Base-by-base conservation (phyloP, 345 rosid species). In the Murraya paniculata region DNA sequence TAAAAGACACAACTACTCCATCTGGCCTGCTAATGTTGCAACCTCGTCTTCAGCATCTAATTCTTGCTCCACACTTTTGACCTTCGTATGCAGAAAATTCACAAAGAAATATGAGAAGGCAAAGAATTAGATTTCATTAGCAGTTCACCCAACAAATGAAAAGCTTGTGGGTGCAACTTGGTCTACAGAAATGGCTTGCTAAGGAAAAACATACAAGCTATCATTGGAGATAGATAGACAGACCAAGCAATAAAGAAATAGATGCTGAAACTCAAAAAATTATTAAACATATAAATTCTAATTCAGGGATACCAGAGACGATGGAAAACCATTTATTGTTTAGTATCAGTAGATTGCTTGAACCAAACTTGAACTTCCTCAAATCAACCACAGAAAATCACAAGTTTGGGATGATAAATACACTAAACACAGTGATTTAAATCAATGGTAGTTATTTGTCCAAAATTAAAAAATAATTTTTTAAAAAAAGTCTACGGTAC, bases 1-100 rank as follows among this genome's bases (percentile, higher is more conserved):
- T 69, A 53, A 25, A 45, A 2, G 60, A 18, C 53, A 38, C 35
- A 28, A 53, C 84, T 88, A 90, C 68, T 92, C 93, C 86, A 82
- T 67, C 76, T 89, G 91, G n/a, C 89, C 87, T 30, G 86, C 72
- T 61, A 88, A 80, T 67, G 85, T 60, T 72, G 85, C 82, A 45
- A 83, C 93, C 79, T 85, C 88, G 3, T 90, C 93, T 66, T 87
- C 97, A 21, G 79, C 88, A 73, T 95, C 99, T 1, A 92, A 80
- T 82, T 95, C 98, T 87, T 93, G 97, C 80, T 93, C 97, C 35
- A 93, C 99, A 18, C 86, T 90, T 80, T 92, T 93, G 41, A 95
- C 98, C 98, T 95, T 91, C 60, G 73, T 24, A 62, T 25, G 62
- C 61, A 75, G 27, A 80, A 64, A 75, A 55, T 50, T 61, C 73